Percentiles rank a stretch among this genome's conserved stretches.
Conservation (phyloP, 371 early-diverging fungal species). For the Apophysomyces elegans region DNA sequence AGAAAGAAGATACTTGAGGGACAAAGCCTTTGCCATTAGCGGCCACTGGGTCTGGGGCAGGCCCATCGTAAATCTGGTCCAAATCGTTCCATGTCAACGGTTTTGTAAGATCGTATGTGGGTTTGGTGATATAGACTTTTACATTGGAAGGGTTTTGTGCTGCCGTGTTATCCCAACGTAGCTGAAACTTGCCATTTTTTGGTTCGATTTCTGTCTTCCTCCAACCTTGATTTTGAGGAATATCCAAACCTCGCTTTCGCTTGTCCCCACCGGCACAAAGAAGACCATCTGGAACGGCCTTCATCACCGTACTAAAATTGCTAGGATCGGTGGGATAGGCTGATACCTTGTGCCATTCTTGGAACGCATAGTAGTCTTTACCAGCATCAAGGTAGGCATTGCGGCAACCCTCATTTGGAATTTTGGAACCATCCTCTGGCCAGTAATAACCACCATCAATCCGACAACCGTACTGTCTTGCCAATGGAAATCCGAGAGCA, state of each 20-base stretch:
- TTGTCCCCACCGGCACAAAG: background rate
- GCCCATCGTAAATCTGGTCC: background rate
- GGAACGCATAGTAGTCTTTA: constrained; percentile 4
- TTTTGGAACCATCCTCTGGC: constrained; percentile 5
- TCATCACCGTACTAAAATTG: background rate
- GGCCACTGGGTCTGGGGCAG: background rate
- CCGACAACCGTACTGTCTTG: constrained; percentile 9
- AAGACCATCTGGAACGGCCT: background rate
- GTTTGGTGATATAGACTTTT: constrained; percentile 9
- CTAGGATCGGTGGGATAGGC: constrained; percentile 1
- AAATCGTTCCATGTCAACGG: background rate
- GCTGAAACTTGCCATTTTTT: background rate
- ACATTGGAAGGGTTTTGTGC: constrained; percentile 4
- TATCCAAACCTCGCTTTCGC: background rate
- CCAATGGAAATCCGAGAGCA: constrained; percentile 1
- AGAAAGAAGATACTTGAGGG: background rate
- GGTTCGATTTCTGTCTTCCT: background rate
- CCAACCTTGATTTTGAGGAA: background rate
- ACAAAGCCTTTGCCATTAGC: constrained; percentile 7
- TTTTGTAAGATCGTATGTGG: constrained; percentile 2
- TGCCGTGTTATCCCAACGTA: constrained; percentile 11
- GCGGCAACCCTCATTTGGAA: constrained; percentile 7
- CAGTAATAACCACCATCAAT: constrained; percentile 7
- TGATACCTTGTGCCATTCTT: constrained; percentile 3
- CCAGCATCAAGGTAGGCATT: constrained; percentile 3